Percentiles rank a stretch among this genome's conserved stretches.
Evolutionary conservation across 345 rosid species (phyloP).

Genomic region (Sonneratia caseolaris): DNA sequence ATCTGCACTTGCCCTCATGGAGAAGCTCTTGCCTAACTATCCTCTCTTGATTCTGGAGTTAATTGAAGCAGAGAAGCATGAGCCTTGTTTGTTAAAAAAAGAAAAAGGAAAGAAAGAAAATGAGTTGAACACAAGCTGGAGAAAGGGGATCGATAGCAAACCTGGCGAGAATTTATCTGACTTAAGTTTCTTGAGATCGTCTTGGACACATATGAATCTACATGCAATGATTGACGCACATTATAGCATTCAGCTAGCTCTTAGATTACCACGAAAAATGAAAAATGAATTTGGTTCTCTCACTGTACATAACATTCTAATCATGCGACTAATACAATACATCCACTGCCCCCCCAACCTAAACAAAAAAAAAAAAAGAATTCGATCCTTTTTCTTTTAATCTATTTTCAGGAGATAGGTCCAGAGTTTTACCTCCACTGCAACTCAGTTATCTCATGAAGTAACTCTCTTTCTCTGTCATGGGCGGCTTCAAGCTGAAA

Average conservation of each 20-base stretch:
- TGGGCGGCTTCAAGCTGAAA: constrained; percentile 83
- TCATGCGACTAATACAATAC: too few species aligned
- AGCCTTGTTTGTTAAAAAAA: background rate
- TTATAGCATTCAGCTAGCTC: background rate
- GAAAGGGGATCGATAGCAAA: background rate
- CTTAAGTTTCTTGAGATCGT: constrained; percentile 72
- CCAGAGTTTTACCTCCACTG: constrained; percentile 64
- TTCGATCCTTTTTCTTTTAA: background rate
- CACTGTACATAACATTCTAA: too few species aligned
- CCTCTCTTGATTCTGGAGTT: background rate
- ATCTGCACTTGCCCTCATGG: background rate
- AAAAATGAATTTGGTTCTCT: background rate
- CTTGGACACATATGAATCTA: constrained; percentile 78
- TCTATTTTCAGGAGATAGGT: background rate
- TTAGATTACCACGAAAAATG: background rate
- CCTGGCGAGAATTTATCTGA: constrained; percentile 49
- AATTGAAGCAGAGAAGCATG: constrained; percentile 1
- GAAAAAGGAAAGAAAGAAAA: background rate
- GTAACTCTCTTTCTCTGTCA: constrained; percentile 85
- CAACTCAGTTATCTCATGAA: constrained; percentile 77
- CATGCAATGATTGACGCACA: constrained; percentile 11
- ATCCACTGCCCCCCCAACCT: background rate
- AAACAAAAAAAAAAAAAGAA: background rate
- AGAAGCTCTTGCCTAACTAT: background rate
- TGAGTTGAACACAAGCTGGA: constrained; percentile 1